phyloP scores from a whole-genome alignment of 73 alveolate genomes.

The Paramecium sonneborni region DNA sequence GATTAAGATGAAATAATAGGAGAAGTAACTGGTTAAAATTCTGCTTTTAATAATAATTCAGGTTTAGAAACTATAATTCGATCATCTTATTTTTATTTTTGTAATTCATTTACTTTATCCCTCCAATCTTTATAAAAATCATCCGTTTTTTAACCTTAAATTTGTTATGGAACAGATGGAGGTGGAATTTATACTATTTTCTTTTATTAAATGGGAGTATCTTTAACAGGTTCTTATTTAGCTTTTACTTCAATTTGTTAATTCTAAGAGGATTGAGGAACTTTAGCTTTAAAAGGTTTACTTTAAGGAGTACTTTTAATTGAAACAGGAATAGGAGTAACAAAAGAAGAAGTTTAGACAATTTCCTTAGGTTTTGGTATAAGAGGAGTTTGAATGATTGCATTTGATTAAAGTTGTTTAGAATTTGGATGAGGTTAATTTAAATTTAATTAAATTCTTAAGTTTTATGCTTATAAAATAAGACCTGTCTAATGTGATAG shows the following conservation, averaged over 20 bases:
- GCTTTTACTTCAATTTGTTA: not conserved
- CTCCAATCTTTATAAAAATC: slow-evolving; percentile 45
- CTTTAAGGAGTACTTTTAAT: not conserved
- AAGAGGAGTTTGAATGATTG: not conserved
- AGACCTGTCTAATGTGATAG: not conserved
- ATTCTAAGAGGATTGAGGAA: not conserved
- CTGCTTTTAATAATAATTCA: slow-evolving; percentile 13
- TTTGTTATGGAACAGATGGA: not conserved
- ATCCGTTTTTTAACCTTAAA: not conserved
- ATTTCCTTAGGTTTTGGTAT: slow-evolving; percentile 5
- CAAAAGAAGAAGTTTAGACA: not conserved
- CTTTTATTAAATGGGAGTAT: not conserved
- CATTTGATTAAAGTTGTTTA: not conserved
- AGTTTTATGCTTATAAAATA: not conserved
- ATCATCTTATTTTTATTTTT: not conserved
- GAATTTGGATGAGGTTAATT: slow-evolving; percentile 38
- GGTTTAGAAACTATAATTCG: not conserved
- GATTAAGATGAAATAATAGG: not conserved
- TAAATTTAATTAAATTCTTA: not conserved
- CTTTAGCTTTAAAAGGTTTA: slow-evolving; percentile 38
- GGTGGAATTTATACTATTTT: not conserved
- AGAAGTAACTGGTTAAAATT: not conserved
- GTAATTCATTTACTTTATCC: slow-evolving; percentile 26
- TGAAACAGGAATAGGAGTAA: slow-evolving; percentile 2
- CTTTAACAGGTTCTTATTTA: slow-evolving; percentile 32